Conservation (phyloP, 192 early-diverging fungal species). For the Phlyctochytrium arcticum region DNA sequence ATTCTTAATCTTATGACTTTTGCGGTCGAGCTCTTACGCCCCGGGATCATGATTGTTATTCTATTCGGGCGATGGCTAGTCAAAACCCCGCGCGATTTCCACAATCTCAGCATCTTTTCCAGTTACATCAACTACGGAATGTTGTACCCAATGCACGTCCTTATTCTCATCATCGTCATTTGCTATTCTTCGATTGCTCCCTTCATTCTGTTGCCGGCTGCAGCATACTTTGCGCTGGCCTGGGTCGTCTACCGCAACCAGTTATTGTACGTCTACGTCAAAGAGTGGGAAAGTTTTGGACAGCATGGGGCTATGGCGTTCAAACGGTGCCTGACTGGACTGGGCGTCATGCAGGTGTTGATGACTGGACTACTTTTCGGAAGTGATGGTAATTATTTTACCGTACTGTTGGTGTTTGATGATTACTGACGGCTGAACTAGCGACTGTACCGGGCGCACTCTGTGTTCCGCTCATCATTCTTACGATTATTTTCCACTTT, state of each 20-base stretch:
- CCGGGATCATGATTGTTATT: conserved; percentile 30
- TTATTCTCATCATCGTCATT: conserved; percentile 34
- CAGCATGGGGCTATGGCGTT: conserved; percentile 44
- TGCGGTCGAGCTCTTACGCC: conserved; percentile 41
- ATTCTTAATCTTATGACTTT: conserved; percentile 39
- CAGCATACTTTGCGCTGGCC: conserved; percentile 40
- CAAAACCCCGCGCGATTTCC: conserved; percentile 44
- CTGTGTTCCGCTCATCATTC: conserved; percentile 25
- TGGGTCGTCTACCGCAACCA: conserved; percentile 47
- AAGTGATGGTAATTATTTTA: conserved; percentile 17
- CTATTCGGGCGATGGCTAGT: conserved; percentile 18
- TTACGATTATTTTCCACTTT: conserved; percentile 33
- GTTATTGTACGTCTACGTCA: conserved; percentile 53
- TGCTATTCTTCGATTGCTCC: conserved; percentile 43
- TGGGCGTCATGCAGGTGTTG: conserved; percentile 41
- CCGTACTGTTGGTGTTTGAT: not conserved
- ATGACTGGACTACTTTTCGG: conserved; percentile 32
- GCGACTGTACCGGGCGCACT: conserved; percentile 10
- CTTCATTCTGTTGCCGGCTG: conserved; percentile 43
- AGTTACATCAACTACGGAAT: conserved; percentile 44
- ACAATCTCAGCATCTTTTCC: conserved; percentile 35
- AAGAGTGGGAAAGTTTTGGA: conserved; percentile 48
- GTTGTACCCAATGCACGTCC: conserved; percentile 45
- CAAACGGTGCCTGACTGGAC: conserved; percentile 32
- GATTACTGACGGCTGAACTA: not conserved